Conservation (phyloP, 1,284 basidiomycete species). For the Melampsora larici-populina region DNA sequence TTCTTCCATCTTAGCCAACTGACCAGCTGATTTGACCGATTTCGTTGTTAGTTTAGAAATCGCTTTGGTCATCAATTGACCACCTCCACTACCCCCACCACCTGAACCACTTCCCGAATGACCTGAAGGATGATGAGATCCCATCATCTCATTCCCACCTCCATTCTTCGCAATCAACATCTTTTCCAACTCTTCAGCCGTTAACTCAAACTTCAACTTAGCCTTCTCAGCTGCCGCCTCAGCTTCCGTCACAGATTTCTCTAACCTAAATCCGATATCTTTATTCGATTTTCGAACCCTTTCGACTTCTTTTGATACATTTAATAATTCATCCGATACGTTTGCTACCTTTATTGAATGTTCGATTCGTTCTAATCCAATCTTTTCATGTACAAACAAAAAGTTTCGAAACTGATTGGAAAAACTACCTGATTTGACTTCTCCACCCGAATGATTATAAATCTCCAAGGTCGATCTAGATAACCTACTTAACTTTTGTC, state of each 20-base stretch:
- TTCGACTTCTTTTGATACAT: constrained; percentile 32
- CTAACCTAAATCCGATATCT: constrained; percentile 80
- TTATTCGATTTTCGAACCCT: constrained; percentile 58
- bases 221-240: constrained; percentile 83
- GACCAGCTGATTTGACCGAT: constrained; percentile 64
- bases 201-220: constrained; percentile 77
- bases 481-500: constrained; percentile 15
- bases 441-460: constrained; percentile 39
- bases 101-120: not conserved
- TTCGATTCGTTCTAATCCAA: constrained; percentile 23
- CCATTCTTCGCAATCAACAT: constrained; percentile 91
- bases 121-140: constrained; percentile 55
- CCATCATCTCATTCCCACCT: constrained; percentile 58
- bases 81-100: constrained; percentile 43
- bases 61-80: constrained; percentile 60
- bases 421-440: constrained; percentile 37
- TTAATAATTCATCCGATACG: constrained; percentile 25
- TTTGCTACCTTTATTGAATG: not conserved
- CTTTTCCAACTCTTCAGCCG: constrained; percentile 90
- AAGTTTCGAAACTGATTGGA: constrained; percentile 15
- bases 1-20: constrained; percentile 91
- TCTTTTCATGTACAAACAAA: constrained; percentile 24
- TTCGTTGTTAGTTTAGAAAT: constrained; percentile 85
- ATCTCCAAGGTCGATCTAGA: constrained; percentile 23
- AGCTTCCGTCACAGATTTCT: constrained; percentile 82